These are phyloP conservation scores for Jaltomata sinuosa DNA, from an alignment of 257 asterid genomes.

Conservation along the genomic window DNA sequence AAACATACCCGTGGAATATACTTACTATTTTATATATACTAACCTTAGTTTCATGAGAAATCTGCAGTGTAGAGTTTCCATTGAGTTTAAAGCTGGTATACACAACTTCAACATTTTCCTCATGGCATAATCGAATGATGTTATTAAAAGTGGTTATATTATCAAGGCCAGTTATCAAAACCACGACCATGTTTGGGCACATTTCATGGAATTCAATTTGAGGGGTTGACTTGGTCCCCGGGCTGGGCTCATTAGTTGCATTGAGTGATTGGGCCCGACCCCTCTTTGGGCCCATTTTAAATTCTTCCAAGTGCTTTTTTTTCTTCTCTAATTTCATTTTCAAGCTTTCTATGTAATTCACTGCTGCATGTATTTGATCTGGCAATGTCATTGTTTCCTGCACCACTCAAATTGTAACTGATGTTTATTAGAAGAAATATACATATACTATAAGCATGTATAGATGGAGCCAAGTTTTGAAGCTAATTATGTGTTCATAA, in stretches of 20 bases:
- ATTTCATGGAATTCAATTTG: slow-evolving; percentile 32
- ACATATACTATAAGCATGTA: too few relatives aligned
- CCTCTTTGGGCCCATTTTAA: not conserved
- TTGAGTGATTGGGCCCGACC: not conserved
- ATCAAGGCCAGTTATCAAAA: slow-evolving; percentile 18
- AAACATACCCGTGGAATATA: too few relatives aligned
- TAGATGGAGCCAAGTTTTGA: too few relatives aligned
- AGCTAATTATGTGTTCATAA: too few relatives aligned
- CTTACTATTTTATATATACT: too few relatives aligned
- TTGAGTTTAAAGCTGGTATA: slow-evolving; percentile 22
- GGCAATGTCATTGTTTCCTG: slow-evolving; percentile 19
- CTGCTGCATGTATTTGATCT: slow-evolving; percentile 37
- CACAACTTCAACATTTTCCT: slow-evolving; percentile 27
- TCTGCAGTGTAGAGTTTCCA: slow-evolving; percentile 32
- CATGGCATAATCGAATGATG: slow-evolving; percentile 15
- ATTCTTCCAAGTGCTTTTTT: slow-evolving; percentile 18
- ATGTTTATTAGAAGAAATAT: too few relatives aligned
- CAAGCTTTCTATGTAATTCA: slow-evolving; percentile 18
- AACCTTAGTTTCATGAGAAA: slow-evolving; percentile 24
- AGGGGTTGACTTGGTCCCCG: not conserved
- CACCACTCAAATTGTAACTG: not conserved
- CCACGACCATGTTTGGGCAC: slow-evolving; percentile 25
- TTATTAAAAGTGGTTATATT: slow-evolving; percentile 16
- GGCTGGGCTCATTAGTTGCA: not conserved
- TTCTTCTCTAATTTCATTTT: slow-evolving; percentile 18